Evolutionary conservation across 192 early-diverging fungal genomes (phyloP), one percentile per base, ranked within the genome.

Genomic region (Entomortierella beljakovae): DNA sequence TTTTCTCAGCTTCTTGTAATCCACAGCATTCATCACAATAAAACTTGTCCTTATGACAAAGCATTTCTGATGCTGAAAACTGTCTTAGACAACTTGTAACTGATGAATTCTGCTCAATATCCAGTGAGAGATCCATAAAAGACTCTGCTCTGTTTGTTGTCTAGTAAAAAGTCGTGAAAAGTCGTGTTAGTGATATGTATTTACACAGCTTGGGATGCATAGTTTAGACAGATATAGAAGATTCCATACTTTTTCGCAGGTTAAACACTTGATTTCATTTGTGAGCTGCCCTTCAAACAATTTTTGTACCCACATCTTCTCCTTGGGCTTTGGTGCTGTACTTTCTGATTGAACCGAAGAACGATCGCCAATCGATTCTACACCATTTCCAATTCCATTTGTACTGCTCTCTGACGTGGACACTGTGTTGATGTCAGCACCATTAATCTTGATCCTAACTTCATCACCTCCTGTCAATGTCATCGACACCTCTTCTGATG

Each of bases 21-120:
- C 95, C 94, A 67, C 88, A 90, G 71, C 98, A 99, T 28, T 84
- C 89, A 82, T 99, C 97, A 76, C 98, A 99, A 83, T 94, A 97
- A 73, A 97, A 99, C 83, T 99, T 99, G 86, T 99, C 93, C 79
- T 97, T 95, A 66, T 97, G 92, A 72, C 96, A 95, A 23, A 99
- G 81, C 52, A 94, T 93, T 82, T 99, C 98, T 48, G 93, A 93
- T 10, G 91, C 94, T n/a, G 96, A 96, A 84, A 99, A 99, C 82
- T 94, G 93, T 23, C 94, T 85, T n/a, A 99, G 84, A 77, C 98
- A 99, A 38, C 90, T 91, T 16, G 94, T 94, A n/a, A 99, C 87
- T 2, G 96, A 98, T 3, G 94, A 93, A 83, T 99, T 92, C 69
- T 95, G 94, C 73, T 99, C 95, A 26, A 99, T 94, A 82, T 99